Base-by-base conservation (phyloP, 2,329 filamentous ascomycete genomes). In the Talaromyces sp. region DNA sequence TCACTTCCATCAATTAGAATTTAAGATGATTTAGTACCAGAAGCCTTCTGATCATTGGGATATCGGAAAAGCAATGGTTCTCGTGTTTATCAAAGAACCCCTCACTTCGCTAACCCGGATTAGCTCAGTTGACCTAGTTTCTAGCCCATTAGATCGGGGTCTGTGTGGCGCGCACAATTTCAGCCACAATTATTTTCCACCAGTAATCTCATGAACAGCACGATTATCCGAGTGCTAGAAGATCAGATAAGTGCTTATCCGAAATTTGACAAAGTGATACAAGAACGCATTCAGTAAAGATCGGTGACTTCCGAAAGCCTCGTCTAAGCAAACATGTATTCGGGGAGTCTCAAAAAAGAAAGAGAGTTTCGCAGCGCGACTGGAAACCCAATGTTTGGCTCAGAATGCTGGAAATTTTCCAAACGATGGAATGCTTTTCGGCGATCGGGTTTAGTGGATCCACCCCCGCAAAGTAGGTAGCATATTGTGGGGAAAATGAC, bases 1-100 rank as follows among this genome's bases (percentile, higher is more conserved):
- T 17, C 2, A 19, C 14, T 50, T 50, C 48, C 48, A 50, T 50
- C 48, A 50, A 50, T 45, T 16, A 44, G 32, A 45, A 20, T 3
- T 14, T 17, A 44, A 27, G 17, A 35, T 6, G 32, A 13, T 14
- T 4, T 6, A 35, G 16, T 14, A 13, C 10, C 13, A 17, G 22
- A 16, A 19, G 22, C 17, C 36, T 45, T 50, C 48, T 40, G 48
- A 37, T 27, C 9, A 35, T 35, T 35, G 32, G 4, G 11, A 6
- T 35, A 5, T 35, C 32, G 32, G 32, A 35, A 35, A 35, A 35
- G 32, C 32, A 16, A 35, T 13, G n/a, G 27, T 10, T 16, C 9
- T 45, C 16, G 22, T 44, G n/a, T 7, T 50, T 35, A 20, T 4
- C 17, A 27, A 30, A 39, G 45, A 40, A 40, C 45, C 45, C 30